Base-by-base conservation (phyloP, 805 yeast species). In the Pichia ethanolica region DNA sequence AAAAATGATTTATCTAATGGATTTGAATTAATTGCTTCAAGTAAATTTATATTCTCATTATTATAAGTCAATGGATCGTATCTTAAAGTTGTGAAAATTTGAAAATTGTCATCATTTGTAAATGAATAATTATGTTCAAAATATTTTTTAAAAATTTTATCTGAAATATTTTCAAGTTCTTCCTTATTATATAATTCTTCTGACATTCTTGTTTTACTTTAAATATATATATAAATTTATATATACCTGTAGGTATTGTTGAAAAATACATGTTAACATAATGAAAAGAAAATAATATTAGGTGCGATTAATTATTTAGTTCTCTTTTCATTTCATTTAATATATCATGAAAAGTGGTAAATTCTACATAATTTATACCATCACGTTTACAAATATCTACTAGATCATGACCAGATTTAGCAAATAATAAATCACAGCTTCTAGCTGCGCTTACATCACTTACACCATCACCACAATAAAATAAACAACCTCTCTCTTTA, bases 391-490 rank as follows among this genome's bases (percentile, higher is more conserved):
- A 93, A 71, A 81, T 91, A 38, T 82, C 83, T 57, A 91, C 84
- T 58, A 93, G 76, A 64, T 93, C 98, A 60, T 85, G 81, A 45
- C 97, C 99, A 56, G 81, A 80, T 71, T 89, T 91, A 42, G 99
- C 99, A 68, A 91, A 93, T 56, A 93, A 71, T 57, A 91, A 73
- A 66, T 93, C 91, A 39, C 99, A 89, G 67, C 93, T 97, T 62
- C 86, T 83, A 27, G 98, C 97, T 27, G 99, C 99, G 50, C 89
- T 80, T 58, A 93, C 73, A 67, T 93, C 99, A 42, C 95, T 83
- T 34, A 93, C 97, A 55, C 99, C 99, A 66, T 93, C 99, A 51
- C 99, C 99, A 62, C 96, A 87, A 72, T 93, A 93, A 65, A 91
- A 88, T 58, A 89, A 75, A 38, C 73, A 71, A 13, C 95, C 96